Percentiles rank a stretch among this genome's conserved stretches.
Evolutionary conservation across 805 yeast species (phyloP).

Genomic region (baker's yeast (Saccharomyces cerevisiae)): DNA sequence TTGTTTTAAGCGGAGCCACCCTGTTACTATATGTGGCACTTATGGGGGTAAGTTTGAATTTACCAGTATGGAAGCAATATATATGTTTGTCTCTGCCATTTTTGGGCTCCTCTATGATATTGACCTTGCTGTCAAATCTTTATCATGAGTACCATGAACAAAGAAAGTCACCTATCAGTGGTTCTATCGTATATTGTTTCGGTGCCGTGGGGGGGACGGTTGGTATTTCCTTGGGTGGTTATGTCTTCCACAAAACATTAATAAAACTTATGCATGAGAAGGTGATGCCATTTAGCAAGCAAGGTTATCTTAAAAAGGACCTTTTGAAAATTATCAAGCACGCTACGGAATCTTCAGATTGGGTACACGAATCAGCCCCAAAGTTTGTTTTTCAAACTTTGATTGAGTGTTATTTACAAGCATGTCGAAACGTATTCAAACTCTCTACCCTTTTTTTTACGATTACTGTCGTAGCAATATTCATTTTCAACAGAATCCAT

Average conservation of each 20-base stretch:
- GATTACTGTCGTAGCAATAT: not conserved
- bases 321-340: slow-evolving; percentile 39
- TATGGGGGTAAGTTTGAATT: slow-evolving; percentile 23
- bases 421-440: slow-evolving; percentile 46
- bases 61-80: slow-evolving; percentile 37
- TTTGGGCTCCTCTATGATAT: slow-evolving; percentile 46
- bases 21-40: not conserved
- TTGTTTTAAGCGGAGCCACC: slow-evolving; percentile 37
- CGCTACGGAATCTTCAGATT: slow-evolving; percentile 52
- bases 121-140: slow-evolving; percentile 59
- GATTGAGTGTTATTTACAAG: slow-evolving; percentile 42
- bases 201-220: slow-evolving; percentile 81
- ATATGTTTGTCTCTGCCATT: slow-evolving; percentile 42
- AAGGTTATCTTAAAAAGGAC: slow-evolving; percentile 31
- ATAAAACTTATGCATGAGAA: slow-evolving; percentile 20
- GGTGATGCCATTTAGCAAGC: slow-evolving; percentile 30
- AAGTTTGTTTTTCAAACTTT: slow-evolving; percentile 39
- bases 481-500: not conserved
- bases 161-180: slow-evolving; percentile 60
- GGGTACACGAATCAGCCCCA: slow-evolving; percentile 45
- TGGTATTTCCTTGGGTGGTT: slow-evolving; percentile 64
- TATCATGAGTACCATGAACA: slow-evolving; percentile 62
- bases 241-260: slow-evolving; percentile 47
- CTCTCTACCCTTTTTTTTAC: slow-evolving; percentile 29
- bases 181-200: slow-evolving; percentile 84